Evolutionary conservation across 1,284 basidiomycete species (phyloP), one percentile per base, ranked within the genome.

Genomic region (Fomitopsis betulina): DNA sequence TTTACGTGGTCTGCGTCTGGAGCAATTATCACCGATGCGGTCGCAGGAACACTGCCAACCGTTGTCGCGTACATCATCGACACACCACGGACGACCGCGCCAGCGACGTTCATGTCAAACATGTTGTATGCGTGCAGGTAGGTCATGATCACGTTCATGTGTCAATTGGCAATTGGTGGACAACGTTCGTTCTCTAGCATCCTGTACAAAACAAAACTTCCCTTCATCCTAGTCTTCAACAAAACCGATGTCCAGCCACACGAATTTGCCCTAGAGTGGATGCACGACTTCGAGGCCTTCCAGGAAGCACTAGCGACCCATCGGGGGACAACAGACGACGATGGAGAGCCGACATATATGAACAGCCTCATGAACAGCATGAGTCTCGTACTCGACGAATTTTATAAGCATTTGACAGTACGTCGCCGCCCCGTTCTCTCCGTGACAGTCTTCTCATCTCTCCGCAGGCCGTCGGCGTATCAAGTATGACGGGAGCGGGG

Each of bases 1-100:
- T 99, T 99, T 70, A 99, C 97, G 47, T 99, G 97, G 97, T 98
- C 95, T 0, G 97, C 97, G 1, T 98, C 95, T 32, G 97, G 97
- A 2, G 89, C 96, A 3, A 99, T 99, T 71, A 98, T 99, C 67
- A 99, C 97, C 19, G 96, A 98, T 70, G 93, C 97, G n/a, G 81
- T 99, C 33, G 96, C 96, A 0, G 92, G 93, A 10, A 86, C 94
- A 0, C 79, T 98, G 61, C 97, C 97, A 0, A 92, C 96, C 0
- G 93, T 96, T 25, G 87, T 99, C 39, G 97, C 96, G 12, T 99
- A 98, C 72, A 86, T 99, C 60, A 94, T 99, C 68, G 97, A 99
- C 74, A 99, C 97, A 2, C 96, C 97, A 17, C 83, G 97, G 58
- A 96, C 95, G 10, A 90, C 90, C 0, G 88, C 95, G 0, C 97